Evolutionary conservation across 805 yeast genomes (phyloP).

Genomic region (Yamadazyma ubonensis): DNA sequence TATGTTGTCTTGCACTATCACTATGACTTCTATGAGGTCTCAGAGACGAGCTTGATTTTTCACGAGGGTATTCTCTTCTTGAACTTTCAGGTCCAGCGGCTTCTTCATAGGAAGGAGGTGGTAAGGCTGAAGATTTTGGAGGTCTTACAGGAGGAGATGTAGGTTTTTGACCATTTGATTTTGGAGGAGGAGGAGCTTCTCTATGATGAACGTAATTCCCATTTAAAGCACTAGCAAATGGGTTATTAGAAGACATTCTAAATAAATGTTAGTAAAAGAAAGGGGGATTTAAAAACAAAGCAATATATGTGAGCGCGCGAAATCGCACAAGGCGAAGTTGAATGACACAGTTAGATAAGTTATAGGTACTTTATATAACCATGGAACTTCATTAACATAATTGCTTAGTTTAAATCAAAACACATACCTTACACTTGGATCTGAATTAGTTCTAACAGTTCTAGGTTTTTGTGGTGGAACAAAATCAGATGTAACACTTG

Average conservation of each 20-base stretch:
- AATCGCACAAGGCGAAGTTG: constrained; percentile 1
- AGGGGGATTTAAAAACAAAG: constrained; percentile 5
- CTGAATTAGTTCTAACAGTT: constrained; percentile 15
- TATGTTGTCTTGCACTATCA: constrained; percentile 13
- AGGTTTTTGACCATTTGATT: constrained; percentile 17
- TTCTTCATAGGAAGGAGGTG: constrained; percentile 72
- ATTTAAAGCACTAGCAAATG: constrained; percentile 49
- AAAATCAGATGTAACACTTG: constrained; percentile 10
- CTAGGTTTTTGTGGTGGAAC: constrained; percentile 13
- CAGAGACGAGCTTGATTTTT: constrained; percentile 32
- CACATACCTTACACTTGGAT: constrained; percentile 18
- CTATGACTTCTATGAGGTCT: constrained; percentile 19
- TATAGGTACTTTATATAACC: too few species aligned
- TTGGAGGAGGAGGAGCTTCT: constrained; percentile 33
- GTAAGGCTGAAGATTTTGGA: constrained; percentile 26
- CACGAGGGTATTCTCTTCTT: constrained; percentile 51
- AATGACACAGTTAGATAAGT: not conserved
- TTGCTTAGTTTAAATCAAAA: not conserved
- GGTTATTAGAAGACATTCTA: constrained; percentile 49
- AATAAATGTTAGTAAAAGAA: constrained; percentile 15
- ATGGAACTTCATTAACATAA: too few species aligned
- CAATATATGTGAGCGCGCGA: constrained; percentile 5
- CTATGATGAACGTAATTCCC: constrained; percentile 38
- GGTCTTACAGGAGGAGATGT: constrained; percentile 27
- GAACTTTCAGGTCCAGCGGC: constrained; percentile 52